A percentile compares a stretch with the other conserved stretches of the same genome.
Evolutionary conservation across 225 moss, liverwort and hornwort species (phyloP).

Genomic region (Lunularia cruciata): DNA sequence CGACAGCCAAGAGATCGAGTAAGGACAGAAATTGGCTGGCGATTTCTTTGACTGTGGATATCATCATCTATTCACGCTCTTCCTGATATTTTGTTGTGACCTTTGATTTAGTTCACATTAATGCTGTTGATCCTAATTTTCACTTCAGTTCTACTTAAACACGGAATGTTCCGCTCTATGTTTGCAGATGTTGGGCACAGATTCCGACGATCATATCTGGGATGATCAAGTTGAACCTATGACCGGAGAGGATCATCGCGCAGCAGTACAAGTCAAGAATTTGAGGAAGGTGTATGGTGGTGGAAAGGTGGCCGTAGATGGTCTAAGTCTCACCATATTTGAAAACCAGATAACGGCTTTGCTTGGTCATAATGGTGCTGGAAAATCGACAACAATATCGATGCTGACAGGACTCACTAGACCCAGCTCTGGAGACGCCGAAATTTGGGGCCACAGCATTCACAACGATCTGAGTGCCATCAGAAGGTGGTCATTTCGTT

Average conservation of each 20-base stretch:
- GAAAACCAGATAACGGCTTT: constrained; percentile 93
- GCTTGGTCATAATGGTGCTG: constrained; percentile 94
- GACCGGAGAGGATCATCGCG: constrained; percentile 54
- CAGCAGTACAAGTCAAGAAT: constrained; percentile 67
- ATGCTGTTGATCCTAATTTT: neutral
- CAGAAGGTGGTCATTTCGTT: constrained; percentile 73
- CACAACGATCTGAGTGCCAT: constrained; percentile 67
- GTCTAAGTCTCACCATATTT: constrained; percentile 69
- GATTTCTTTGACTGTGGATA: constrained; percentile 5
- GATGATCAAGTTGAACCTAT: constrained; percentile 60
- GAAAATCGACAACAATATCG: constrained; percentile 88
- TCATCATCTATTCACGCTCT: constrained; percentile 6
- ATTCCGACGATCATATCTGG: constrained; percentile 33
- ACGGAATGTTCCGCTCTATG: neutral
- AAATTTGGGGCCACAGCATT: constrained; percentile 90
- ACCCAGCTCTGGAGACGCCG: constrained; percentile 76
- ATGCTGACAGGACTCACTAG: constrained; percentile 87
- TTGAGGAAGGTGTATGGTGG: constrained; percentile 75
- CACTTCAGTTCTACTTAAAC: neutral
- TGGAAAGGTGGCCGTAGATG: constrained; percentile 84
- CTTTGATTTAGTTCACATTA: neutral
- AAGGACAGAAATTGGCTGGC: constrained; percentile 13
- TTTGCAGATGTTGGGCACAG: constrained; percentile 45
- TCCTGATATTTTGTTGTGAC: neutral
- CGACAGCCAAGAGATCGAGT: constrained; percentile 11